These are phyloP conservation scores for Ampelocalamus luodianensis DNA, from an alignment of 176 grass and related monocot species.

Conservation along the genomic window DNA sequence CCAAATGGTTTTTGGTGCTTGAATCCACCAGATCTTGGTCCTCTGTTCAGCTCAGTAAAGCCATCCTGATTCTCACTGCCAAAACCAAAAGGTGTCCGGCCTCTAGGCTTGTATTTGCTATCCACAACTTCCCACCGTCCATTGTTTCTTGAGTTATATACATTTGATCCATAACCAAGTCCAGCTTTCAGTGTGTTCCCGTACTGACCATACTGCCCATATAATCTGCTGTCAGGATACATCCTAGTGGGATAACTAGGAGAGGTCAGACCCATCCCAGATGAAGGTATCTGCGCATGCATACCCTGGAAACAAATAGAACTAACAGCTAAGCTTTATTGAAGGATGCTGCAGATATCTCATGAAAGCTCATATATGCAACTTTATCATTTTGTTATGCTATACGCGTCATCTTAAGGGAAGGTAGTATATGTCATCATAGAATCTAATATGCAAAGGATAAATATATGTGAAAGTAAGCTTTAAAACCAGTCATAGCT, in stretches of 20 bases:
- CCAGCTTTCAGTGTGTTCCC: slow-evolving; percentile 59
- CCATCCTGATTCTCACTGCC: slow-evolving; percentile 79
- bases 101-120: slow-evolving; percentile 79
- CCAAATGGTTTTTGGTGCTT: slow-evolving; percentile 72
- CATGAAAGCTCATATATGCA: slow-evolving; percentile 34
- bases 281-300: slow-evolving; percentile 52
- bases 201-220: slow-evolving; percentile 64
- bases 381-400: not conserved
- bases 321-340: slow-evolving; percentile 24
- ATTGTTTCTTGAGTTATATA: slow-evolving; percentile 76
- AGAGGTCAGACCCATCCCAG: slow-evolving; percentile 72
- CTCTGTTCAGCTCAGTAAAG: slow-evolving; percentile 87
- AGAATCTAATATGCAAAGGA: not conserved
- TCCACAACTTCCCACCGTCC: slow-evolving; percentile 60
- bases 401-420: not conserved
- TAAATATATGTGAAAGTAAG: slow-evolving; percentile 11
- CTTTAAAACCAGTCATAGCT: slow-evolving; percentile 18
- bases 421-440: not conserved
- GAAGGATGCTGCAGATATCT: slow-evolving; percentile 5
- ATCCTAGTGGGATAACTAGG: slow-evolving; percentile 65
- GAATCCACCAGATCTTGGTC: slow-evolving; percentile 80
- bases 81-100: slow-evolving; percentile 66
- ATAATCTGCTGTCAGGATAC: slow-evolving; percentile 71
- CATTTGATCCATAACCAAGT: slow-evolving; percentile 77
- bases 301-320: slow-evolving; percentile 64